These are phyloP conservation scores for Penicillium odoratum DNA, from an alignment of 495 filamentous ascomycete species.

Conservation along the genomic window DNA sequence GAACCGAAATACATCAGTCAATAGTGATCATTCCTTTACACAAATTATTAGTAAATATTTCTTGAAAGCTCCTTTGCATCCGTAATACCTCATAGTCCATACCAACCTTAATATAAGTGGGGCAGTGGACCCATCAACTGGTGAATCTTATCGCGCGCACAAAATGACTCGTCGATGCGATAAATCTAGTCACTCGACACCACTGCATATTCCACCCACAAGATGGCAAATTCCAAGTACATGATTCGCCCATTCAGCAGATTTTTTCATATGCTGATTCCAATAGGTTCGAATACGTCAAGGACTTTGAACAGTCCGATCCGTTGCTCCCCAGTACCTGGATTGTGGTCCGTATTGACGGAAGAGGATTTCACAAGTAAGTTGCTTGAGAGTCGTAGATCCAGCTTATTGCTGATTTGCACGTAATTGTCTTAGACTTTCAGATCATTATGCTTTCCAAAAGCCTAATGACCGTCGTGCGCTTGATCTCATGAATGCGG, in stretches of 20 bases:
- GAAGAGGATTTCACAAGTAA: conserved; percentile 88
- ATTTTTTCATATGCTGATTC: neutral
- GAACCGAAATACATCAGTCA: neutral
- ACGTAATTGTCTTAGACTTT: conserved; percentile 54
- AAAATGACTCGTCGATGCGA: conserved; percentile 21
- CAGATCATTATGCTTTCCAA: conserved; percentile 75
- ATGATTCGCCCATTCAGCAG: neutral
- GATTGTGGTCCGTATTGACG: conserved; percentile 91
- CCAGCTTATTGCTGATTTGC: neutral
- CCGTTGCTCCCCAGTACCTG: conserved; percentile 83
- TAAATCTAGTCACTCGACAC: conserved; percentile 13
- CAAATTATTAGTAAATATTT: conserved; percentile 7
- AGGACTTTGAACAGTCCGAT: conserved; percentile 80
- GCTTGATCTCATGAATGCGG: conserved; percentile 91
- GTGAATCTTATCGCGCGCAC: conserved; percentile 21
- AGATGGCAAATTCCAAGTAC: conserved; percentile 68
- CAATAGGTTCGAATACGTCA: conserved; percentile 89
- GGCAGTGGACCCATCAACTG: conserved; percentile 1
- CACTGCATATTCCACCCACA: conserved; percentile 7
- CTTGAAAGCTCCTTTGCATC: neutral
- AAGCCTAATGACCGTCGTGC: conserved; percentile 92
- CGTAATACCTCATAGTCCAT: neutral
- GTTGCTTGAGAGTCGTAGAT: conserved; percentile 13
- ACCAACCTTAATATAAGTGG: neutral
- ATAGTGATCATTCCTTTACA: conserved; percentile 7